A percentile compares a stretch with the other conserved stretches of the same genome.
Conservation (phyloP, 2,329 filamentous ascomycete genomes). For the Juglanconis juglandina region DNA sequence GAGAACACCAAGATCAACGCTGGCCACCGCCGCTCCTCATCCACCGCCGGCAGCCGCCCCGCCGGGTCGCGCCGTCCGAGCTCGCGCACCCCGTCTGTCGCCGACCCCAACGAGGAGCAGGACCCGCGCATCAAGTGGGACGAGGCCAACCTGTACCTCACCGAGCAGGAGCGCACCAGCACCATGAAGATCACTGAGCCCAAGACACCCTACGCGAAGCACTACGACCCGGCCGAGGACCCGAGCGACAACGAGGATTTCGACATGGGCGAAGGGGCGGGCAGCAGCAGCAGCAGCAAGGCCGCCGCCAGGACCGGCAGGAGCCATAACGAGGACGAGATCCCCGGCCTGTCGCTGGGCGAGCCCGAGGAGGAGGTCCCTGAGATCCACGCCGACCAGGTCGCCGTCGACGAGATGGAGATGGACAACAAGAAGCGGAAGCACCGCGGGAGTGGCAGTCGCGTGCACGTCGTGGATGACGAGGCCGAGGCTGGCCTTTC, state of each 20-base stretch:
- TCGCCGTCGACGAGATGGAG: slow-evolving; percentile 22
- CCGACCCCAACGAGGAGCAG: slow-evolving; percentile 42
- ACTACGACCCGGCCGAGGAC: slow-evolving; percentile 87
- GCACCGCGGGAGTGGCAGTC: slow-evolving; percentile 48
- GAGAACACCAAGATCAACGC: slow-evolving; percentile 95
- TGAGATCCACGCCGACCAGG: slow-evolving; percentile 32
- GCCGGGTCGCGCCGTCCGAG: slow-evolving; percentile 65
- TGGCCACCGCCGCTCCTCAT: slow-evolving; percentile 80
- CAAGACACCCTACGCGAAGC: slow-evolving; percentile 92
- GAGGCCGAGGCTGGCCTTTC: slow-evolving; percentile 57
- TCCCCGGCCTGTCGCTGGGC: slow-evolving; percentile 86
- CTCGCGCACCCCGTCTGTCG: slow-evolving; percentile 43
- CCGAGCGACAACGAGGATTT: slow-evolving; percentile 72
- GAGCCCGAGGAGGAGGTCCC: slow-evolving; percentile 78
- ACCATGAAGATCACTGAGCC: slow-evolving; percentile 99
- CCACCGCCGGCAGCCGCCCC: slow-evolving; percentile 54
- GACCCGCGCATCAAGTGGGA: slow-evolving; percentile 92
- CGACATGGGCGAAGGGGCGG: slow-evolving; percentile 56
- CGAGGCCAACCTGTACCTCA: slow-evolving; percentile 94
- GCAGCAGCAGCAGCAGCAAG: slow-evolving; percentile 56
- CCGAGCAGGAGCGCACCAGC: slow-evolving; percentile 88
- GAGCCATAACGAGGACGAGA: slow-evolving; percentile 60
- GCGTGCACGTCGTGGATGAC: slow-evolving; percentile 71
- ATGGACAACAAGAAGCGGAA: slow-evolving; percentile 8
- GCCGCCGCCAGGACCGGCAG: slow-evolving; percentile 19